Evolutionary conservation across 192 early-diverging fungal genomes (phyloP).

Genomic region (Coemansia pectinata): DNA sequence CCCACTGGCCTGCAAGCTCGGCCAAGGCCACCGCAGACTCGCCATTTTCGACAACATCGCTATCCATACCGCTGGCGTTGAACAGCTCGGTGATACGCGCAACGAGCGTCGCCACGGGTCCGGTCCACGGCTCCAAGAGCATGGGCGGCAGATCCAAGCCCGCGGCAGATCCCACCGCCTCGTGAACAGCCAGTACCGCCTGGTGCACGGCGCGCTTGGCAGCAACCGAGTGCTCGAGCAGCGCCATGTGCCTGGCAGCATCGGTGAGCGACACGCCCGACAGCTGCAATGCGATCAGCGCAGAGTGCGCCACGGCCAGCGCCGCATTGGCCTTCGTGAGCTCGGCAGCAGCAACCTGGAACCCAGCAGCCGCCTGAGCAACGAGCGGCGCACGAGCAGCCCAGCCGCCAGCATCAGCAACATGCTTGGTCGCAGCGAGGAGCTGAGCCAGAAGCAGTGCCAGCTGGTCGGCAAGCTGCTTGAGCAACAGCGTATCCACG

Average conservation of each 20-base stretch:
- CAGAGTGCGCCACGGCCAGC: slow-evolving; percentile 6
- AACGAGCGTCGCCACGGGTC: neutral
- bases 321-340: slow-evolving; percentile 8
- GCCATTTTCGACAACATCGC: neutral
- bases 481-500: slow-evolving; percentile 7
- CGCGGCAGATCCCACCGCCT: neutral
- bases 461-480: slow-evolving; percentile 20
- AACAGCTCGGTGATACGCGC: neutral
- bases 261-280: neutral
- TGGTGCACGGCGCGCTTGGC: slow-evolving; percentile 1
- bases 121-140: slow-evolving; percentile 15
- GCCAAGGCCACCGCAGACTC: slow-evolving; percentile 6
- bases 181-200: neutral
- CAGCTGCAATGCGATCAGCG: slow-evolving; percentile 6
- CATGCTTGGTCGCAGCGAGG: slow-evolving; percentile 1
- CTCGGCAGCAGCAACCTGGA: neutral
- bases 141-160: neutral
- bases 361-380: slow-evolving; percentile 7
- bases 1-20: slow-evolving; percentile 32
- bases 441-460: slow-evolving; percentile 27
- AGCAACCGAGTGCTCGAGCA: neutral
- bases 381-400: neutral
- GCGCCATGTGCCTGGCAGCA: neutral
- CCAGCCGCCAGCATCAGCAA: slow-evolving; percentile 37
- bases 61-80: neutral